These are phyloP conservation scores for Saccharomycopsis schoenii DNA, from an alignment of 805 yeast genomes.

Conservation along the genomic window DNA sequence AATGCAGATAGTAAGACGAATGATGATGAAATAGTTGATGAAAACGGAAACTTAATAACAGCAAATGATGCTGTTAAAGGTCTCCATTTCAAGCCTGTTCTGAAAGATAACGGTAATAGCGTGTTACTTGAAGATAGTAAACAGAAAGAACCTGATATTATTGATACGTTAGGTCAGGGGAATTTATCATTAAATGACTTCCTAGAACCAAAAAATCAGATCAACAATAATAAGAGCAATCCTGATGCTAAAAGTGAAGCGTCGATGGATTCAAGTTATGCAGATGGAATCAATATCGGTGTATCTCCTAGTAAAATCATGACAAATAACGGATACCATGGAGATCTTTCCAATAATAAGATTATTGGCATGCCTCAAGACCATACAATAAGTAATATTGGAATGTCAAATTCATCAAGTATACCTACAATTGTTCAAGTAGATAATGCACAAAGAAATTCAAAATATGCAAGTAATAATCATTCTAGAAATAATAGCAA, in stretches of 20 bases:
- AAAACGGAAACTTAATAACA: not conserved
- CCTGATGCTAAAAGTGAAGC: not conserved
- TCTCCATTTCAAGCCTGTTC: not conserved
- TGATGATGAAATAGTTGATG: not conserved
- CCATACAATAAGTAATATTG: not conserved
- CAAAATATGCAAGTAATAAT: not conserved
- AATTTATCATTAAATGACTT: constrained; percentile 16
- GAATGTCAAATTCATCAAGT: not conserved
- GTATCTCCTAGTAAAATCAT: not conserved
- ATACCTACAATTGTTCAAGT: not conserved
- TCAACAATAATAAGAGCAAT: not conserved
- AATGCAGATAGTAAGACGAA: too few relatives aligned
- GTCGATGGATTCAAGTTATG: not conserved
- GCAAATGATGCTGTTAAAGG: not conserved
- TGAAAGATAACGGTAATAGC: not conserved
- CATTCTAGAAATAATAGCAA: not conserved
- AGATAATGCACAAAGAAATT: not conserved
- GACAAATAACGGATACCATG: not conserved
- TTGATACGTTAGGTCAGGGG: constrained; percentile 13
- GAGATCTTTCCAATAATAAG: not conserved
- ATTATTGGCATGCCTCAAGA: not conserved
- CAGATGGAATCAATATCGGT: not conserved
- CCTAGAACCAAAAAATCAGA: not conserved
- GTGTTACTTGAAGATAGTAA: not conserved
- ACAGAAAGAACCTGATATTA: not conserved